Conservation (phyloP, 2,329 filamentous ascomycete genomes). For the Fusarium albosuccineum region DNA sequence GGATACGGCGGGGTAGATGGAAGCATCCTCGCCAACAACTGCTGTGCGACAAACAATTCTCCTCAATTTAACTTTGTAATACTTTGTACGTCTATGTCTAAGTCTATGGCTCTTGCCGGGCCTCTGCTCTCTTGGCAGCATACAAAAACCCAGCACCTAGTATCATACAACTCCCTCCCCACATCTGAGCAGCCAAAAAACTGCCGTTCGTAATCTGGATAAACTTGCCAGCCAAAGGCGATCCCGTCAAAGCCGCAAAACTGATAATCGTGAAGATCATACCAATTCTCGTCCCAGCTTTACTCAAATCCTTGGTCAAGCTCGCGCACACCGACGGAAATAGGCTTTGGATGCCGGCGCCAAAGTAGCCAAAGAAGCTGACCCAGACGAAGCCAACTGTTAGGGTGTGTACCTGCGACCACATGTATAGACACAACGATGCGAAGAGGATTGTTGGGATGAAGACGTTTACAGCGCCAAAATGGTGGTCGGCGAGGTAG, state of each 20-base stretch:
- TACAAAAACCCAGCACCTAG: conserved; percentile 58
- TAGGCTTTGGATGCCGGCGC: conserved; percentile 73
- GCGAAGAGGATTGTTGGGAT: conserved; percentile 63
- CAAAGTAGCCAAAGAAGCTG: conserved; percentile 73
- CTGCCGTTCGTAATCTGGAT: conserved; percentile 58
- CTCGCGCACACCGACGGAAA: conserved; percentile 68
- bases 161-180: conserved; percentile 61
- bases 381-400: conserved; percentile 68
- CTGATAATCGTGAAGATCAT: conserved; percentile 71
- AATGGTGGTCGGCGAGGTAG: conserved; percentile 65
- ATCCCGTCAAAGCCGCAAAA: conserved; percentile 65
- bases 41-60: neutral
- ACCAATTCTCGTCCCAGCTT: conserved; percentile 68
- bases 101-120: conserved; percentile 27
- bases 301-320: conserved; percentile 65
- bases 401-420: conserved; percentile 62
- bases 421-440: conserved; percentile 61
- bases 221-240: conserved; percentile 67
- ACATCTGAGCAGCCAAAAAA: conserved; percentile 65
- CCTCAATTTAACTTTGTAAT: neutral
- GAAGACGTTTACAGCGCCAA: conserved; percentile 69
- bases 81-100: neutral
- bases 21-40: neutral
- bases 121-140: conserved; percentile 55
- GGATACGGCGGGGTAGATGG: conserved; percentile 18